phyloP scores from a whole-genome alignment of 768 basidiomycete species.

The Suillus bovinus region DNA sequence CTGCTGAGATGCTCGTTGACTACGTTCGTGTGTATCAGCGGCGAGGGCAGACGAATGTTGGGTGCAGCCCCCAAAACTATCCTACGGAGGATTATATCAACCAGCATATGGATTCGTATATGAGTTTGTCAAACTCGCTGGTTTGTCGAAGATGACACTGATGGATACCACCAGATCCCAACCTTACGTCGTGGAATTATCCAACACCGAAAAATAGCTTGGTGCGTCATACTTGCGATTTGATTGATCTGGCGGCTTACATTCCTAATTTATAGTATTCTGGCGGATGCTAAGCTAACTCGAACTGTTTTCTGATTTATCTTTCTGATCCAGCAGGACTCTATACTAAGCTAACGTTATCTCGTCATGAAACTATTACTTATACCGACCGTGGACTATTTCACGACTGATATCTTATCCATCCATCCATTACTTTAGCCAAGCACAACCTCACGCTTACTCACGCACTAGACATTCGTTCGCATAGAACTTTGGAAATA shows the following conservation, averaged over 20 bases:
- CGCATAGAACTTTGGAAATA: neutral
- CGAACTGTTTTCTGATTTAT: neutral
- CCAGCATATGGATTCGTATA: constrained; percentile 55
- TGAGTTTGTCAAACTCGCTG: constrained; percentile 41
- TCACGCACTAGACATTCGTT: neutral
- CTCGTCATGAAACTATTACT: neutral
- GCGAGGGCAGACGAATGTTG: constrained; percentile 40
- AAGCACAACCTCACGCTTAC: neutral
- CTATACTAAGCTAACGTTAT: constrained; percentile 2
- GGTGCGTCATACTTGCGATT: constrained; percentile 11
- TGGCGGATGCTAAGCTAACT: constrained; percentile 5
- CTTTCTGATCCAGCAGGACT: neutral
- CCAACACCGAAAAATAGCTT: constrained; percentile 40
- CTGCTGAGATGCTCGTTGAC: constrained; percentile 52
- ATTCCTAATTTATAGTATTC: constrained; percentile 6
- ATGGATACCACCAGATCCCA: constrained; percentile 34
- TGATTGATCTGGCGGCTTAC: neutral
- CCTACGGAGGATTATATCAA: constrained; percentile 51
- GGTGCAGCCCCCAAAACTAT: constrained; percentile 47
- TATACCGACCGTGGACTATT: constrained; percentile 4
- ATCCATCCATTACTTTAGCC: neutral
- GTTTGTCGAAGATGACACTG: neutral
- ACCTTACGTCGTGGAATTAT: constrained; percentile 45
- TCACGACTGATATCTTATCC: neutral
- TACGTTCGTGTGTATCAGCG: constrained; percentile 65